Evolutionary conservation across 495 filamentous ascomycete genomes (phyloP).

Genomic region (Cryomyces antarcticus): DNA sequence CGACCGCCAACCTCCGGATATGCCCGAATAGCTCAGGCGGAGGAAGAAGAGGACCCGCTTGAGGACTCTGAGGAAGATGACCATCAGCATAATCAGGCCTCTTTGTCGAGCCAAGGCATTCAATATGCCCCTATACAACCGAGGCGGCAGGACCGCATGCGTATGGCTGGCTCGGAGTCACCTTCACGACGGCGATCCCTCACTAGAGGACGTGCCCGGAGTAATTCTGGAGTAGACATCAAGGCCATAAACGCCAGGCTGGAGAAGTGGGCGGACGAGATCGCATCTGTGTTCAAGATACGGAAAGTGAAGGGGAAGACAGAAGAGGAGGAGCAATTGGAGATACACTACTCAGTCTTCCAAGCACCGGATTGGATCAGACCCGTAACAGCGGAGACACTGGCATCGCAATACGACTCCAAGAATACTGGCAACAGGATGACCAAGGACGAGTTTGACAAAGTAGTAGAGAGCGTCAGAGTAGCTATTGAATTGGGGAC

Average conservation of each 20-base stretch:
- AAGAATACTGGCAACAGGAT: conserved; percentile 33
- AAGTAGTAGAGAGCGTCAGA: conserved; percentile 73
- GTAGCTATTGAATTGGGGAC: conserved; percentile 76
- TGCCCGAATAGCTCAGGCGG: conserved; percentile 77
- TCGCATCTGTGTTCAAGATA: conserved; percentile 92
- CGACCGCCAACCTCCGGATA: conserved; percentile 74
- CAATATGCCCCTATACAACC: conserved; percentile 55
- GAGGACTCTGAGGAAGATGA: conserved; percentile 36
- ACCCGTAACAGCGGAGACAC: conserved; percentile 52
- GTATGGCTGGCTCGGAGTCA: conserved; percentile 24
- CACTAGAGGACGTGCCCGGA: conserved; percentile 32
- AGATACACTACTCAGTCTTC: conserved; percentile 96
- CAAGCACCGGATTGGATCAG: conserved; percentile 70
- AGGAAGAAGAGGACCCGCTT: conserved; percentile 38
- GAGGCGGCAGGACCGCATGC: conserved; percentile 38
- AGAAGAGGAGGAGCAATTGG: conserved; percentile 64
- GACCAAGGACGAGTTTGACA: conserved; percentile 67
- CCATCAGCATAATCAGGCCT: conserved; percentile 24
- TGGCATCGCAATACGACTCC: conserved; percentile 35
- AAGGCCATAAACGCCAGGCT: conserved; percentile 96
- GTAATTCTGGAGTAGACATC: conserved; percentile 86
- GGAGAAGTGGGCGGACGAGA: conserved; percentile 95
- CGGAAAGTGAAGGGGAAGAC: conserved; percentile 52
- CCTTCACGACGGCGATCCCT: conserved; percentile 25
- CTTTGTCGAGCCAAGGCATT: conserved; percentile 38